Base-by-base conservation (phyloP, 176 grass and related monocot genomes). In the Avena atlantica region DNA sequence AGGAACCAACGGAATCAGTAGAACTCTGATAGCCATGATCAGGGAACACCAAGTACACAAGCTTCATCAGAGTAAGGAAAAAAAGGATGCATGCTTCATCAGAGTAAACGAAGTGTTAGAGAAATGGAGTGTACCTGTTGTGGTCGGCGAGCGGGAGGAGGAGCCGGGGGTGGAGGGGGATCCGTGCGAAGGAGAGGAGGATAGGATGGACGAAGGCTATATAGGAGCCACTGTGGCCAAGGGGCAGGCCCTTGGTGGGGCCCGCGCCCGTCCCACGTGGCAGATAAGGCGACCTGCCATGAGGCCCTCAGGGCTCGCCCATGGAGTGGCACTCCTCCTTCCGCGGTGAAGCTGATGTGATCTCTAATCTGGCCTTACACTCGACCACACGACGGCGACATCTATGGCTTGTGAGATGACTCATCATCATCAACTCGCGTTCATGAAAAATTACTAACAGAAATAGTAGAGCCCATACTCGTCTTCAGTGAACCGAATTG, bases 281-380 rank as follows among this genome's bases (percentile, higher is more conserved):
- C 59, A 84, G 92, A 97, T 97, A 97, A 97, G 90, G 16, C 56
- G 24, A 9, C 62, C 9, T 47, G 59, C 48, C 53, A 45, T 92
- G 82, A 92, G 94, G 94, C 78, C 29, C 86, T 89, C 24, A 12
- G 56, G 65, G 79, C 81, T 65, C 78, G 77, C 8, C 31, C 7
- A 76, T 58, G 76, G 87, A 80, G 76, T 89, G 76, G 65, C 59
- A 48, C 82, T 84, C 60, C 44, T 77, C 78, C 60, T 12, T 81
- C 78, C 78, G 44, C 10, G 78, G 78, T 8, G 78, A 36, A 57
- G 74, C 0, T 77, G 50, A 77, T 77, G 74, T 77, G 74, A 77
- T 77, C 50, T 4, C 56, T 47, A 63, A 23, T 63, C 78, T 47
- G 37, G 37, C n/a, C 40, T 48, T 25, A 16, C 78, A 6, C 70